Conservation (phyloP, 495 filamentous ascomycete genomes). For the Lasiosphaeria hispida region DNA sequence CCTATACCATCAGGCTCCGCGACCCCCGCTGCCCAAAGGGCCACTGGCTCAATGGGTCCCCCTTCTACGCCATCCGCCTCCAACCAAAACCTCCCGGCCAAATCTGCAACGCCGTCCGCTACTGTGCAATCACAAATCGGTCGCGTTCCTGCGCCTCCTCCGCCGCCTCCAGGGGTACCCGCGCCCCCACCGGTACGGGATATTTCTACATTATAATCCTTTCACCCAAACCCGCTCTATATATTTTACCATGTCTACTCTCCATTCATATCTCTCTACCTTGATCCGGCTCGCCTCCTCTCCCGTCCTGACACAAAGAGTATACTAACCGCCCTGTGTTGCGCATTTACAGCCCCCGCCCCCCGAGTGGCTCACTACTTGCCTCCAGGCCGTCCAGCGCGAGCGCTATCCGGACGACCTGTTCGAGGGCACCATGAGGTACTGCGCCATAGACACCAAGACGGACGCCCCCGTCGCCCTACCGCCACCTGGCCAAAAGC, state of each 20-base stretch:
- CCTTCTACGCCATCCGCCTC: conserved; percentile 46
- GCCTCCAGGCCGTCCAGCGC: conserved; percentile 59
- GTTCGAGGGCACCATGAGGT: conserved; percentile 87
- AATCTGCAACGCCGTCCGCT: conserved; percentile 33
- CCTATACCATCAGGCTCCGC: conserved; percentile 38
- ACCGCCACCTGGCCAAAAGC: conserved; percentile 40
- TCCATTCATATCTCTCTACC: no score
- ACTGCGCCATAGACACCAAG: conserved; percentile 67
- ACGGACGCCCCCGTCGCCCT: conserved; percentile 56
- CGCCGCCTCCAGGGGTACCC: conserved; percentile 34
- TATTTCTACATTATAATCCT: conserved; percentile 2
- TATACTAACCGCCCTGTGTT: no score
- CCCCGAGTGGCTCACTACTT: conserved; percentile 72
- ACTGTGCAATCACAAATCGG: conserved; percentile 55
- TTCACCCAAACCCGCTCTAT: conserved; percentile 1
- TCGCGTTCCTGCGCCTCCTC: conserved; percentile 63
- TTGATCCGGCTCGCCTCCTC: no score
- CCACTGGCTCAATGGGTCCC: conserved; percentile 58
- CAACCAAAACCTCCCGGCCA: conserved; percentile 29
- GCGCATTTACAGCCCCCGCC: conserved; percentile 60
- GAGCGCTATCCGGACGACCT: conserved; percentile 67
- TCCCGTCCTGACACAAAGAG: no score
- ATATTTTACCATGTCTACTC: neutral
- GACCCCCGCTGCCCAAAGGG: conserved; percentile 45
- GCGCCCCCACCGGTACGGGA: neutral